Evolutionary conservation across 306 rosid genomes (phyloP).

Genomic region (Gillenia trifoliata): DNA sequence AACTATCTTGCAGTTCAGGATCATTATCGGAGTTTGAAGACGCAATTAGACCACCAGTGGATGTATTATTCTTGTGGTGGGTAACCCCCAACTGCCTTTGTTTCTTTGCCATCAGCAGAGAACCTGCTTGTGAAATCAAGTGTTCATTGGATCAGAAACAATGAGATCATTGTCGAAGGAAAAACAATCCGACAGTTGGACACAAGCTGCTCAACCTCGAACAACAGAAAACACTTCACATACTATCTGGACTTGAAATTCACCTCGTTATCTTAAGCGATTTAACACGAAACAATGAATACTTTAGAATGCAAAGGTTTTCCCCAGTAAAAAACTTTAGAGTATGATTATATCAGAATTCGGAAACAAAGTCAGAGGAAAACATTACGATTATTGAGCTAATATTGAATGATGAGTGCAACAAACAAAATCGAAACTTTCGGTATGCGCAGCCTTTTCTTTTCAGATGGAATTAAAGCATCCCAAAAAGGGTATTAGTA

Average conservation of each 20-base stretch:
- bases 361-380: background rate
- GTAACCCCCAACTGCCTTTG: conserved; percentile 34
- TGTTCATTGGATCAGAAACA: conserved; percentile 13
- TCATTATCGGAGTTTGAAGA: conserved; percentile 24
- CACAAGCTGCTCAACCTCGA: background rate
- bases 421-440: background rate
- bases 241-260: background rate
- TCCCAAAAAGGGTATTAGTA: background rate
- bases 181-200: background rate
- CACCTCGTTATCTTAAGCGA: background rate
- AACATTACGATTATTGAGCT: background rate
- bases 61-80: conserved; percentile 24
- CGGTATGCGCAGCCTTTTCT: background rate
- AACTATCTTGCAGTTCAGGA: conserved; percentile 39
- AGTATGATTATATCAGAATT: background rate
- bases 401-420: background rate
- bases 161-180: background rate
- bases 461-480: background rate
- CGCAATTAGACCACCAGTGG: conserved; percentile 21
- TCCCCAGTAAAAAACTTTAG: background rate
- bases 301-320: too few species aligned
- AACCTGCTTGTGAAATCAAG: conserved; percentile 33
- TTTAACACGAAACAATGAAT: too few species aligned
- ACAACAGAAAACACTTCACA: background rate
- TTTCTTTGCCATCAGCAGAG: conserved; percentile 53